Percentiles rank a stretch among this genome's conserved stretches.
These are phyloP conservation scores for Nicotiana obtusifolia DNA, from an alignment of 257 asterid genomes.

Conservation along the genomic window DNA sequence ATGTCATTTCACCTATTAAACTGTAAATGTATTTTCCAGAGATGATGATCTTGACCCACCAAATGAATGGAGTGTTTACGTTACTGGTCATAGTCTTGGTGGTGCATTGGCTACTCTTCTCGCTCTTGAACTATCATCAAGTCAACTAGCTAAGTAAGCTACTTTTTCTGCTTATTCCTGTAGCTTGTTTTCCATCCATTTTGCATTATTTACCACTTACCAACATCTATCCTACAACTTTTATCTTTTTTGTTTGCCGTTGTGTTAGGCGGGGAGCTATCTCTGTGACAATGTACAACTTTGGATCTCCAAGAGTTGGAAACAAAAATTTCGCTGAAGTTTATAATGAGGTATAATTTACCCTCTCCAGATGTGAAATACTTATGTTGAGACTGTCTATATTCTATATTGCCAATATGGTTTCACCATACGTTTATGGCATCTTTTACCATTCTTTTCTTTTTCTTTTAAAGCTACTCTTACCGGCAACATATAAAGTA, in stretches of 20 bases:
- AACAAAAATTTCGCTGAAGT: slow-evolving; percentile 85
- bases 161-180: slow-evolving; percentile 11
- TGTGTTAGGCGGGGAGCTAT: slow-evolving; percentile 67
- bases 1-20: background rate
- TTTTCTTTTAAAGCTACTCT: background rate
- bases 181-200: background rate
- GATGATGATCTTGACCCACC: slow-evolving; percentile 44
- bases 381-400: background rate
- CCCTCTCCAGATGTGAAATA: background rate
- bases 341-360: slow-evolving; percentile 64
- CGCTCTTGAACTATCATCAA: slow-evolving; percentile 83
- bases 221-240: background rate
- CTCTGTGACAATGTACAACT: slow-evolving; percentile 83
- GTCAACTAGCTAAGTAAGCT: slow-evolving; percentile 81
- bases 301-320: slow-evolving; percentile 98
- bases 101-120: slow-evolving; percentile 98
- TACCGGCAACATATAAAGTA: background rate
- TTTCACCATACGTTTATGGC: background rate
- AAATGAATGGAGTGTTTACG: slow-evolving; percentile 75
- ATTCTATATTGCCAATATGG: background rate
- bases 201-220: background rate
- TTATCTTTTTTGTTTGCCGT: background rate
- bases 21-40: slow-evolving; percentile 29
- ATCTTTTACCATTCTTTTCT: background rate
- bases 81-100: slow-evolving; percentile 97